phyloP scores from a whole-genome alignment of 139 green algal genomes.

The Monoraphidium neglectum region DNA sequence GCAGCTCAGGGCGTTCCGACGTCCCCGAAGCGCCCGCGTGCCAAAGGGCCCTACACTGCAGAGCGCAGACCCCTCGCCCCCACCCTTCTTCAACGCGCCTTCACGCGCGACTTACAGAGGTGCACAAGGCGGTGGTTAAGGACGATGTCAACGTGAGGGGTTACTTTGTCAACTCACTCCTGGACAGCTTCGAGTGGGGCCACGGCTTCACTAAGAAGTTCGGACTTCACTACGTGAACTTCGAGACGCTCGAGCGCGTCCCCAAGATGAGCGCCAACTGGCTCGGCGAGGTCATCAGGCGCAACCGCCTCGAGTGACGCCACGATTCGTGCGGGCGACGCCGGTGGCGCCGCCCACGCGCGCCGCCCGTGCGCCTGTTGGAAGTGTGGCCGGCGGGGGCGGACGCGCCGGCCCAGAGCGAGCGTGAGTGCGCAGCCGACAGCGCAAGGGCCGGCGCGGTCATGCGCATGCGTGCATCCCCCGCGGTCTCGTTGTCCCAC shows the following conservation, averaged over 20 bases:
- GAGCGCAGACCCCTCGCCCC: too few relatives aligned
- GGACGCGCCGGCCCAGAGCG: too few relatives aligned
- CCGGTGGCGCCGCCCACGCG: not conserved
- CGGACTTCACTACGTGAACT: conserved; percentile 58
- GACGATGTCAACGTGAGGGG: conserved; percentile 45
- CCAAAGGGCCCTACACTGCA: too few relatives aligned
- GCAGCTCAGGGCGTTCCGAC: too few relatives aligned
- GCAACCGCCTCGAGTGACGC: conserved; percentile 30
- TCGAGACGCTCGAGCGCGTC: conserved; percentile 33
- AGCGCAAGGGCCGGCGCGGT: too few relatives aligned
- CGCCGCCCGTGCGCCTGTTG: conserved; percentile 4
- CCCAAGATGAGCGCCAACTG: conserved; percentile 56
- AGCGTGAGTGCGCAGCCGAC: too few relatives aligned
- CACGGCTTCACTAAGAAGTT: conserved; percentile 57
- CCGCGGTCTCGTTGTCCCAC: too few relatives aligned
- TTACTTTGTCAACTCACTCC: conserved; percentile 59
- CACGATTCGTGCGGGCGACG: too few relatives aligned
- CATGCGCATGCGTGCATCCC: too few relatives aligned
- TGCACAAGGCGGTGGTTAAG: conserved; percentile 35
- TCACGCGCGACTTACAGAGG: not conserved
- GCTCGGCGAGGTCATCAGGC: conserved; percentile 36
- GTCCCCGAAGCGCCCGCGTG: too few relatives aligned
- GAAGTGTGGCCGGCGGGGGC: too few relatives aligned
- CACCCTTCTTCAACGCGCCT: too few relatives aligned
- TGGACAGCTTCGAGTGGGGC: conserved; percentile 64